Evolutionary conservation across 345 rosid genomes (phyloP), one percentile per base, ranked within the genome.

Genomic region (Hevea brasiliensis): DNA sequence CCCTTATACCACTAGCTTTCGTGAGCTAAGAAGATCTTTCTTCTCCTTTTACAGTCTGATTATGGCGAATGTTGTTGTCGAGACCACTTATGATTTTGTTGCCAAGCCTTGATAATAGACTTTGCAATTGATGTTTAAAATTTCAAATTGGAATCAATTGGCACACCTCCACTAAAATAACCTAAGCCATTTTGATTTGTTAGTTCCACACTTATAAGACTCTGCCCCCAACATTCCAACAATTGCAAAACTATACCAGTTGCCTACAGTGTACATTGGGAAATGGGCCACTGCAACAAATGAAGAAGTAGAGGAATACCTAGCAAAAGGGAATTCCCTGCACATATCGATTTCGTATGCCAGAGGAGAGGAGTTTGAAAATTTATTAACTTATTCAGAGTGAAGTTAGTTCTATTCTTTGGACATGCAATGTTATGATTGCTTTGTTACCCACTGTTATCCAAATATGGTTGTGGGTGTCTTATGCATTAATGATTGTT

Each of bases 301-400:
- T 81, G 86, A 79, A 72, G 89, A 92, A 78, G 82, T 87, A 44
- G 84, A 88, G 70, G 87, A 88, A 76, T 95, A 92, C 89, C 84
- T 90, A 71, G 89, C 83, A 24, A 92, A n/a, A 85, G 81, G 97
- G 92, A 71, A 94, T 88, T 23, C 90, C 93, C 9, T 88, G 77
- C 80, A 94, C 95, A 45, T 92, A 86, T 74, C 85, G 98, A 14
- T 93, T 93, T 62, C 95, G 86, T 61, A 95, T 91, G 74, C 97
- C 96, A 23, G 83, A 88, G 77, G 87, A 84, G 71, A 95, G 98
- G 44, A 82, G 82, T 74, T 74, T 91, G 85, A 93, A 84, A 79
- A 93, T 93, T 14, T 86, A 81, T 66, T 97, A 94, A 80, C 87
- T 94, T 64, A 94, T 94, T 74, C 90, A 96, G 55, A 96, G 94